Percentiles rank a stretch among this genome's conserved stretches.
phyloP scores from a whole-genome alignment of 108 stramenopile species.

The Heterococcus sp. region DNA sequence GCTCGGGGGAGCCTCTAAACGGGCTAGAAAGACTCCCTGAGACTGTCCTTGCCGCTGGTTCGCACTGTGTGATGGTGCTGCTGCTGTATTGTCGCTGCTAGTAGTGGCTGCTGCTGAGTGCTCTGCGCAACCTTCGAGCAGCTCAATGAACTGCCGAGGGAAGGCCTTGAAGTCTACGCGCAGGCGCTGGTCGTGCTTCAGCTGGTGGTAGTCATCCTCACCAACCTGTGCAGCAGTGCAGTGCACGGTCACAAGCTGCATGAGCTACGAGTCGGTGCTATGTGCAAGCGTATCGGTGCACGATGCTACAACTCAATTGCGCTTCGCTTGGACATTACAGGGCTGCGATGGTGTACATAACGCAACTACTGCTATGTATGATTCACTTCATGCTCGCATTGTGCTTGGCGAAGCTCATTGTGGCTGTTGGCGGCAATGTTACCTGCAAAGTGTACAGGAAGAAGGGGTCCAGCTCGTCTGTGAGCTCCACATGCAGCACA shows the following conservation, averaged over 20 bases:
- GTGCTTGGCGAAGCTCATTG: too few species aligned
- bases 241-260: too few species aligned
- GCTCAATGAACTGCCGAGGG: conserved; percentile 56
- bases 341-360: too few species aligned
- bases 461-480: conserved; percentile 54
- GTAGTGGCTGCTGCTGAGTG: neutral
- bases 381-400: too few species aligned
- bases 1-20: neutral
- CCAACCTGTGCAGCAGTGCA: conserved; percentile 32
- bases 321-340: too few species aligned
- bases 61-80: too few species aligned
- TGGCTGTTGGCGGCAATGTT: too few species aligned
- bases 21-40: conserved; percentile 2
- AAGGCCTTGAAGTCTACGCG: conserved; percentile 59
- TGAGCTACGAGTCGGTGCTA: too few species aligned
- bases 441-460: conserved; percentile 59
- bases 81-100: neutral
- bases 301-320: too few species aligned
- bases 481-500: conserved; percentile 55
- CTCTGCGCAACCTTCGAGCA: conserved; percentile 46
- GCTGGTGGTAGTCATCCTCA: conserved; percentile 57
- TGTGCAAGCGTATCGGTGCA: too few species aligned
- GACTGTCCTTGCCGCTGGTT: too few species aligned
- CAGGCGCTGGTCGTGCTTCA: conserved; percentile 58
- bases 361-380: too few species aligned